Percentiles rank a stretch among this genome's conserved stretches.
Conservation (phyloP, 2,329 filamentous ascomycete genomes). For the Neofusicoccum cordaticola region DNA sequence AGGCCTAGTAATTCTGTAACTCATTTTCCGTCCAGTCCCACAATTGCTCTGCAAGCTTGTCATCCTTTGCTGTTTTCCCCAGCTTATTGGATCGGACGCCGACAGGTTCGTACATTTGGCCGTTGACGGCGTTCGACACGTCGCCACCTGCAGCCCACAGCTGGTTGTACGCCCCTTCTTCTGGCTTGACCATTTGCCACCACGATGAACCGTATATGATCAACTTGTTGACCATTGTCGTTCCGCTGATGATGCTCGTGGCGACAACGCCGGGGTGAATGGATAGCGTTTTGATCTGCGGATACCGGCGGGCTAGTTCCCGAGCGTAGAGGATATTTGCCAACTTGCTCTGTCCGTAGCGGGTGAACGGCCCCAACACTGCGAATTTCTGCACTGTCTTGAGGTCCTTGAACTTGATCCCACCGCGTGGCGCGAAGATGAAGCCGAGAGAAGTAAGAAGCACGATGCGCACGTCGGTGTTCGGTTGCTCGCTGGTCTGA, state of each 20-base stretch:
- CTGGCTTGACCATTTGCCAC: not conserved
- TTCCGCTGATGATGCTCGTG: not conserved
- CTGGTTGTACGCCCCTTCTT: not conserved
- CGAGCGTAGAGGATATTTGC: constrained; percentile 49
- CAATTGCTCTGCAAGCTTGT: not conserved
- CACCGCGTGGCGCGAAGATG: constrained; percentile 25
- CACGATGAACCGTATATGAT: not conserved
- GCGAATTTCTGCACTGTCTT: constrained; percentile 24
- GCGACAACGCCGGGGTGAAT: constrained; percentile 51
- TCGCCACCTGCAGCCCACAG: not conserved
- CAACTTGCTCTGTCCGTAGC: constrained; percentile 52
- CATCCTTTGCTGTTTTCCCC: not conserved
- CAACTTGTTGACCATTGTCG: not conserved
- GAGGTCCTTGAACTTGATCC: constrained; percentile 37
- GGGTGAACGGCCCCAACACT: constrained; percentile 25
- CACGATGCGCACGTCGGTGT: not conserved
- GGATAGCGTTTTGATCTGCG: constrained; percentile 42
- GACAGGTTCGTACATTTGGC: not conserved
- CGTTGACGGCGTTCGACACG: not conserved
- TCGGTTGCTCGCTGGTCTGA: not conserved
- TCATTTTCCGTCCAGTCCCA: not conserved
- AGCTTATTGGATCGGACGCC: not conserved
- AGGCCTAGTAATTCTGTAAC: not conserved
- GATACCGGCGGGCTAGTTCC: constrained; percentile 44
- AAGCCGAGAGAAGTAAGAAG: not conserved